Evolutionary conservation across 768 basidiomycete genomes (phyloP), one percentile per base, ranked within the genome.

Genomic region (Suillus decipiens): DNA sequence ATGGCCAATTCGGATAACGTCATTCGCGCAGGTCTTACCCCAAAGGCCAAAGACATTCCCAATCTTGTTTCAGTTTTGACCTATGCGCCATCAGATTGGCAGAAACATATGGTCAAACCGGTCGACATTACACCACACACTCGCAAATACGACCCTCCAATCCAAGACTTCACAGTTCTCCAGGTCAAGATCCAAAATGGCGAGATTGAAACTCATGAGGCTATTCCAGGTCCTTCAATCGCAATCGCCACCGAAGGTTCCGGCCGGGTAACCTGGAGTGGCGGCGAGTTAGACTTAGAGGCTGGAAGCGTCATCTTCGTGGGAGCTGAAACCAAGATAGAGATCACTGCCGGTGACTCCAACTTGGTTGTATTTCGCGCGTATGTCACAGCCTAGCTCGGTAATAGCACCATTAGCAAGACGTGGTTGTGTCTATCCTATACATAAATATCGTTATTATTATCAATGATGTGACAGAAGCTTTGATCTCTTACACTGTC

Each of bases 1-100:
- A 99, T 99, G 96, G 96, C 96, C 31, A 96, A 96, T 65, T 96
- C 94, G 0, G 97, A 99, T 79, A 99, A 99, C 75, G 97, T 99
- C 75, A 96, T 99, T 67, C 93, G 97, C 37, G 97, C 97, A 8
- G 97, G 97, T 15, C 87, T 99, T 45, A 99, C 97, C 0, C 96
- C 97, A 2, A 99, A 99, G 77, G 84, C 93, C 37, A 89, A 97
- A 60, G 97, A 99, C 74, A 88, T 99, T 41, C 87, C 89, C 11
- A 98, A 96, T 66, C 87, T 99, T 48, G 82, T 97, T 63, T 81
- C 85, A 5, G 90, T 91, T 66, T 84, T 99, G 63, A 98, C 95
- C 10, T 99, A 99, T 75, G 82, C 78, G 56, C 83, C 93, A 10
- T 86, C 88, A 1, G 81, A 84, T 15, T 84, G 89, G 12, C 77